Percentiles rank a stretch among this genome's conserved stretches.
These are phyloP conservation scores for Nemania abortiva DNA, from an alignment of 2,329 filamentous ascomycete genomes.

Conservation along the genomic window DNA sequence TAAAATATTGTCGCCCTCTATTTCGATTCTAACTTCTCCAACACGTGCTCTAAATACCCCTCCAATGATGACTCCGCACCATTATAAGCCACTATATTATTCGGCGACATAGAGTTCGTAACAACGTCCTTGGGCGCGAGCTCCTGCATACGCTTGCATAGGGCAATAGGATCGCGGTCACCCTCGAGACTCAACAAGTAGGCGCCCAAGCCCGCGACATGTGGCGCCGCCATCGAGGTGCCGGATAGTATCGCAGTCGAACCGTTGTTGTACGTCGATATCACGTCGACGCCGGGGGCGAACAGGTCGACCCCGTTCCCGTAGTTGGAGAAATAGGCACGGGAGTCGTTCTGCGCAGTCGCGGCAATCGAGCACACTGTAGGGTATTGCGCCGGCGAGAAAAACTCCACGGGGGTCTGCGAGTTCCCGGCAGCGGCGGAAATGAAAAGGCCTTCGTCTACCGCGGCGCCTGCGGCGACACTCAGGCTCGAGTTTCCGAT, in stretches of 20 bases:
- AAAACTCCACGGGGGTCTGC: slow-evolving; percentile 40
- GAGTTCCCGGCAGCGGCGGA: slow-evolving; percentile 63
- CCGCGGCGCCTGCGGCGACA: slow-evolving; percentile 57
- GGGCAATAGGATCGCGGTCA: slow-evolving; percentile 45
- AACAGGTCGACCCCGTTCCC: slow-evolving; percentile 57
- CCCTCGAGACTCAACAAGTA: slow-evolving; percentile 63
- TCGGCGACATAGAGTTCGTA: slow-evolving; percentile 36
- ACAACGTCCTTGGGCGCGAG: slow-evolving; percentile 43
- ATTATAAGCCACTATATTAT: slow-evolving; percentile 47
- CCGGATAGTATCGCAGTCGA: slow-evolving; percentile 57
- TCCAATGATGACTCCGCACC: slow-evolving; percentile 19
- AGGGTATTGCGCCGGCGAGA: slow-evolving; percentile 49
- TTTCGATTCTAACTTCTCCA: slow-evolving; percentile 2
- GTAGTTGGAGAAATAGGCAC: slow-evolving; percentile 50
- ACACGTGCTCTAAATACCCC: neutral
- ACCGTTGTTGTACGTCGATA: slow-evolving; percentile 56
- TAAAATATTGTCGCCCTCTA: neutral
- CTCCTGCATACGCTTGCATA: slow-evolving; percentile 45
- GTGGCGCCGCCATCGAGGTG: slow-evolving; percentile 60
- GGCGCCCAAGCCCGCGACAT: slow-evolving; percentile 58
- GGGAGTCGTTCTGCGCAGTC: slow-evolving; percentile 41
- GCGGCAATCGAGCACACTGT: slow-evolving; percentile 53
- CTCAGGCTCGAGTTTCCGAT: slow-evolving; percentile 53
- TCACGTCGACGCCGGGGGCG: slow-evolving; percentile 56
- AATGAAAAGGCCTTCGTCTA: slow-evolving; percentile 56